These are phyloP conservation scores for Sambucus nigra DNA, from an alignment of 129 eudicot genomes.

Conservation along the genomic window DNA sequence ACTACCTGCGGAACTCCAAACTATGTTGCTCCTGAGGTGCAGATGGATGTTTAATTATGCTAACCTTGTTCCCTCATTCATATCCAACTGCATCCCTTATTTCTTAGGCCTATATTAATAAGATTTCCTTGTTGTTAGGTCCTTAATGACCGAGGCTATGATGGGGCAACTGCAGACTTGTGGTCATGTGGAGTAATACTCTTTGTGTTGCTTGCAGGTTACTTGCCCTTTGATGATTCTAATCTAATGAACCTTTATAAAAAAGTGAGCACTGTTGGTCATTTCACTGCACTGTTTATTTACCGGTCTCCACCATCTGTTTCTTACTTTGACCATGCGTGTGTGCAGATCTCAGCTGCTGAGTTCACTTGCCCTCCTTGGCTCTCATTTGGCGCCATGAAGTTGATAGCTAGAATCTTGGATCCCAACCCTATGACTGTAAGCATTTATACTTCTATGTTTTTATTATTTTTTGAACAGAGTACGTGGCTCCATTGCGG, in stretches of 20 bases:
- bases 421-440: conserved; percentile 91
- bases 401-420: conserved; percentile 67
- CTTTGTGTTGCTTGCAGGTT: conserved; percentile 97
- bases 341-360: conserved; percentile 67
- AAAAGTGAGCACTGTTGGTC: conserved; percentile 60
- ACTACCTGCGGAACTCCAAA: conserved; percentile 89
- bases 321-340: conserved; percentile 10
- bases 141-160: conserved; percentile 83
- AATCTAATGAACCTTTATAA: conserved; percentile 90
- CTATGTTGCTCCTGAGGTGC: conserved; percentile 88
- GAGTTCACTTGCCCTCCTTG: conserved; percentile 96
- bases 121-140: conserved; percentile 30
- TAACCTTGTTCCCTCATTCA: background rate
- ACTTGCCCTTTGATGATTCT: conserved; percentile 99
- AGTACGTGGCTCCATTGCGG: background rate
- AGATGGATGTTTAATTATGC: conserved; percentile 3
- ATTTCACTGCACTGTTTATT: background rate
- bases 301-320: conserved; percentile 2
- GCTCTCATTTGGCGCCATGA: conserved; percentile 82
- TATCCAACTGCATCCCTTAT: background rate
- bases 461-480: background rate
- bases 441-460: conserved; percentile 13
- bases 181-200: conserved; percentile 99
- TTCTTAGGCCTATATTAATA: conserved; percentile 4
- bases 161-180: conserved; percentile 97